Percentiles rank a stretch among this genome's conserved stretches.
Conservation (phyloP, 164 flowering plant species). For the Dillenia turbinata region DNA sequence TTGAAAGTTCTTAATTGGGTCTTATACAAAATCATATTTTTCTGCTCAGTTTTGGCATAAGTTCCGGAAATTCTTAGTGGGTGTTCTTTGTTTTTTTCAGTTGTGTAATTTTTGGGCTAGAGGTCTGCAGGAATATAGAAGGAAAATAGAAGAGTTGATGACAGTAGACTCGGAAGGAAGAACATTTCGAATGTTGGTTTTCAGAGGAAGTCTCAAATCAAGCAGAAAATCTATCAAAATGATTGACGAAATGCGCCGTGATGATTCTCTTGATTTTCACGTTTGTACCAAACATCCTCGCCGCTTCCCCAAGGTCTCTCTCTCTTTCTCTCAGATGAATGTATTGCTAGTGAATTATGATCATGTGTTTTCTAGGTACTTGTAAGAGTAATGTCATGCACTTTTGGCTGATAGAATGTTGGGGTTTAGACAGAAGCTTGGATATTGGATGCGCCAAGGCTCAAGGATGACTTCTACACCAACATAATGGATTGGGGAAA, state of each 20-base stretch:
- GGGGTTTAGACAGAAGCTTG: constrained; percentile 23
- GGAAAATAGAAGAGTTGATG: constrained; percentile 31
- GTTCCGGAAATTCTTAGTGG: no score
- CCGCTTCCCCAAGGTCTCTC: constrained; percentile 32
- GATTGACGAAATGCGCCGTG: constrained; percentile 33
- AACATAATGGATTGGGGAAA: constrained; percentile 55
- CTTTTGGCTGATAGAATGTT: not conserved
- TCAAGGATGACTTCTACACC: constrained; percentile 35
- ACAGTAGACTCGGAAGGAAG: constrained; percentile 39
- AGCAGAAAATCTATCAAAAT: constrained; percentile 16
- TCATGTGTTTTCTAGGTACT: not conserved
- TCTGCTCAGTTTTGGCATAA: no score
- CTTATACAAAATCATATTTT: no score
- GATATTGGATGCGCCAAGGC: constrained; percentile 41
- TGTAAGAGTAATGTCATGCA: no score
- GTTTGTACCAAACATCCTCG: constrained; percentile 11
- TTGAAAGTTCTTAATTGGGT: not conserved
- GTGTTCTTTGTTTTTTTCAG: not conserved
- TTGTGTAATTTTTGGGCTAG: not conserved
- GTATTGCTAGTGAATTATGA: not conserved
- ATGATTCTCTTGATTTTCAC: constrained; percentile 1
- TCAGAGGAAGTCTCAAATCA: constrained; percentile 49
- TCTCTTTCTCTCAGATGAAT: not conserved
- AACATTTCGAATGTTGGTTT: constrained; percentile 51
- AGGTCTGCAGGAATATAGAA: constrained; percentile 26